Conservation (phyloP, 331 rosid species). For the Quercus tomentella region DNA sequence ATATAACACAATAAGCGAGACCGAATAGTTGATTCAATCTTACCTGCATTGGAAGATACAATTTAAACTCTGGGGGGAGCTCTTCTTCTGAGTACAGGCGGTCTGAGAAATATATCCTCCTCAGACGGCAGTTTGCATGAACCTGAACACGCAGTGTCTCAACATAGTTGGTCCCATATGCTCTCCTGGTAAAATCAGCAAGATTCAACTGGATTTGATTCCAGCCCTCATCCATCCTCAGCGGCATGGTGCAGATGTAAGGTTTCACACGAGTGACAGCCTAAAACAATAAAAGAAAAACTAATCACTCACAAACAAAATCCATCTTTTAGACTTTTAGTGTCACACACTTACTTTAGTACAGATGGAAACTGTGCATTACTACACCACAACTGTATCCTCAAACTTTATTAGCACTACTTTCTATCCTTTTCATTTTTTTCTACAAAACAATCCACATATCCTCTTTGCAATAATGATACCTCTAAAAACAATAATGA, state of each 20-base stretch:
- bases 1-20: background rate
- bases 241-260: slow-evolving; percentile 96
- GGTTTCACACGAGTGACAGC: slow-evolving; percentile 90
- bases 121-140: slow-evolving; percentile 89
- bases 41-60: slow-evolving; percentile 92
- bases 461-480: background rate
- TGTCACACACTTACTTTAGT: background rate
- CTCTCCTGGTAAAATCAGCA: slow-evolving; percentile 84
- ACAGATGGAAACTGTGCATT: background rate
- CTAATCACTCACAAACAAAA: background rate
- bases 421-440: background rate
- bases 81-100: slow-evolving; percentile 95
- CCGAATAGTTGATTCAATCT: background rate
- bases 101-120: slow-evolving; percentile 93
- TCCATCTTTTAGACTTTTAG: background rate
- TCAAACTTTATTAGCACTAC: background rate
- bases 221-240: slow-evolving; percentile 95
- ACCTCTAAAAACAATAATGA: background rate
- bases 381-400: background rate
- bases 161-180: slow-evolving; percentile 90
- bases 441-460: background rate
- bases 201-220: slow-evolving; percentile 94
- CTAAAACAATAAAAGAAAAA: slow-evolving; percentile 31
- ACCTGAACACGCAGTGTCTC: slow-evolving; percentile 96
- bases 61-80: slow-evolving; percentile 87